These are phyloP conservation scores for Penicillium angulare DNA, from an alignment of 495 filamentous ascomycete genomes.

Conservation along the genomic window DNA sequence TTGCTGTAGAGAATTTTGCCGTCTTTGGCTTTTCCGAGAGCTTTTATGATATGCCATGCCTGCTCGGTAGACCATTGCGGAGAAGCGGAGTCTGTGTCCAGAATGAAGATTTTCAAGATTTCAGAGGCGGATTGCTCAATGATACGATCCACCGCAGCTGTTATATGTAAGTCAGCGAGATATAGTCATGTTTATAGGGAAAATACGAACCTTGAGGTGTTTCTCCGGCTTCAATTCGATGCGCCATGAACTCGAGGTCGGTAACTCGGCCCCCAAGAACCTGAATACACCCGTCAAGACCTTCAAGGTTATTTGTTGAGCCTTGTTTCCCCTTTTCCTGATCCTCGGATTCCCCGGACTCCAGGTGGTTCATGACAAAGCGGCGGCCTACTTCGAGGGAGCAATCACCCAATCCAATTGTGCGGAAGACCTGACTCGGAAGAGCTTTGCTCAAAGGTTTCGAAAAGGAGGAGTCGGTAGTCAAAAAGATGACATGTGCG, in stretches of 20 bases:
- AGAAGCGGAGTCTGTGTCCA: constrained; percentile 48
- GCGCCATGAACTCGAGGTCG: constrained; percentile 88
- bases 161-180: constrained; percentile 15
- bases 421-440: constrained; percentile 87
- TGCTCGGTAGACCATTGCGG: constrained; percentile 74
- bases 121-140: constrained; percentile 84
- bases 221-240: constrained; percentile 88
- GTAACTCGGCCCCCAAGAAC: constrained; percentile 85
- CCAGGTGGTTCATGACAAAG: constrained; percentile 84
- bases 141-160: constrained; percentile 82
- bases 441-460: constrained; percentile 86
- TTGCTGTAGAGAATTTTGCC: constrained; percentile 73
- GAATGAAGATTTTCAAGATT: constrained; percentile 89
- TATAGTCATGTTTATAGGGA: not conserved
- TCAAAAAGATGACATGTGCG: constrained; percentile 96
- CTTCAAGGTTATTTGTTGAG: constrained; percentile 47
- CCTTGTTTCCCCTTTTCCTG: constrained; percentile 34
- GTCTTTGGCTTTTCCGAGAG: constrained; percentile 57
- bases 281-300: constrained; percentile 79
- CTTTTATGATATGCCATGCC: constrained; percentile 84
- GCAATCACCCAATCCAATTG: constrained; percentile 81
- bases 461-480: constrained; percentile 82
- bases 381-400: constrained; percentile 81
- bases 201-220: constrained; percentile 57
- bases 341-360: constrained; percentile 43